Evolutionary conservation across 2,329 filamentous ascomycete species (phyloP).

Genomic region (Sclerotinia sclerotiorum): DNA sequence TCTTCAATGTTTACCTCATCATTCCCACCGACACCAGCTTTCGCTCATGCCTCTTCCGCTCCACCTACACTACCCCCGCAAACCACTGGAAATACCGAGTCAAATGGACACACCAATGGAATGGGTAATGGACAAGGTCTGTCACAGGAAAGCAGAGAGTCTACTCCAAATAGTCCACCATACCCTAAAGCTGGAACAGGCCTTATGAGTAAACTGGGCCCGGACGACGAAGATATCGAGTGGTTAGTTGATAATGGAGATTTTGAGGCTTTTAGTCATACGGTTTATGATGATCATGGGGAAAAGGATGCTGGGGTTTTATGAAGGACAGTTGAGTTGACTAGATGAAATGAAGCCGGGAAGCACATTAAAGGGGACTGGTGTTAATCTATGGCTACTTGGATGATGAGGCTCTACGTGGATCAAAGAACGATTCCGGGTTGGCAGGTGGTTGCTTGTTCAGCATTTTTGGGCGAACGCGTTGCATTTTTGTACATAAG

Average conservation of each 20-base stretch:
- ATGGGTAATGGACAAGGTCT: conserved; percentile 31
- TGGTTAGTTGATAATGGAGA: conserved; percentile 59
- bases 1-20: conserved; percentile 21
- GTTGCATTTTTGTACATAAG: not conserved
- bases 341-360: not conserved
- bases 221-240: conserved; percentile 58
- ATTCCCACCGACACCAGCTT: conserved; percentile 59
- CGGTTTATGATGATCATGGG: conserved; percentile 36
- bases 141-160: conserved; percentile 45
- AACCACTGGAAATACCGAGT: not conserved
- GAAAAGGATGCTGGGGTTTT: conserved; percentile 24
- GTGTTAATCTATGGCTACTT: not conserved
- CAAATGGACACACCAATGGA: conserved; percentile 24
- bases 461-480: not conserved
- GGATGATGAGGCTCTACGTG: not conserved
- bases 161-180: conserved; percentile 57
- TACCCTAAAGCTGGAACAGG: conserved; percentile 65
- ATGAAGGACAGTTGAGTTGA: not conserved
- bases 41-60: conserved; percentile 46
- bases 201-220: conserved; percentile 51
- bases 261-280: conserved; percentile 41
- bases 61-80: conserved; percentile 32
- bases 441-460: not conserved
- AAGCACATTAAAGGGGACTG: not conserved
- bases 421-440: not conserved